A percentile compares a stretch with the other conserved stretches of the same genome.
These are phyloP conservation scores for Filobasidium uniguttulatum DNA, from an alignment of 1,284 basidiomycete genomes.

Conservation along the genomic window DNA sequence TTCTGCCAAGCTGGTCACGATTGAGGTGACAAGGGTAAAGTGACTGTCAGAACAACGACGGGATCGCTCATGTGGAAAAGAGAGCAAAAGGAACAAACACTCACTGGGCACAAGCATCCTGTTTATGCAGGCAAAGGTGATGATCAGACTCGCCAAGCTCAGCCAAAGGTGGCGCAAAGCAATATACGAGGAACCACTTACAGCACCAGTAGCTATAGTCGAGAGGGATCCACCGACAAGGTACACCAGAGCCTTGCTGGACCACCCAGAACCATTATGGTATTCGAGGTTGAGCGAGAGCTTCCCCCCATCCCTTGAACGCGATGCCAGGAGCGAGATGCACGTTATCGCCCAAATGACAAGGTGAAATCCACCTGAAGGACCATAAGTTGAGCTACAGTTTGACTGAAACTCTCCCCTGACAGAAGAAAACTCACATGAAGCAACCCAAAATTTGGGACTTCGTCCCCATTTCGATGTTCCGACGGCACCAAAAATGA, in stretches of 20 bases:
- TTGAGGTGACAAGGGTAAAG: no score
- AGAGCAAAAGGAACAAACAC: no score
- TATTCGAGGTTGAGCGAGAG: neutral
- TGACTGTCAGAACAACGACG: no score
- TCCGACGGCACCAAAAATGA: slow-evolving; percentile 25
- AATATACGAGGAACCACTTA: slow-evolving; percentile 6
- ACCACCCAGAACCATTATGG: slow-evolving; percentile 20
- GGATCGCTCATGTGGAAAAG: no score
- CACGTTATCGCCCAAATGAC: slow-evolving; percentile 26
- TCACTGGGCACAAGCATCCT: slow-evolving; percentile 30
- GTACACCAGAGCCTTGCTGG: slow-evolving; percentile 25
- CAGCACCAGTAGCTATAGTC: slow-evolving; percentile 30
- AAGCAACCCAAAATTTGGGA: slow-evolving; percentile 28
- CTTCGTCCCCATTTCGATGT: slow-evolving; percentile 28
- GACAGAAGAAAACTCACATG: no score
- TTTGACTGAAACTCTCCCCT: slow-evolving; percentile 12
- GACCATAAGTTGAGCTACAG: neutral
- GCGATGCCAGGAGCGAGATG: slow-evolving; percentile 24
- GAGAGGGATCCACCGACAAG: slow-evolving; percentile 31
- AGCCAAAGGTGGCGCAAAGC: neutral
- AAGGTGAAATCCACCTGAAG: slow-evolving; percentile 17
- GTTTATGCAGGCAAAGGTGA: neutral
- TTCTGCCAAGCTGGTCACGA: slow-evolving; percentile 32
- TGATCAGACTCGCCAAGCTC: no score
- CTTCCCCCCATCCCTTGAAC: no score